Evolutionary conservation across 1,284 basidiomycete genomes (phyloP), one percentile per base, ranked within the genome.

Genomic region (Moesziomyces sp.): DNA sequence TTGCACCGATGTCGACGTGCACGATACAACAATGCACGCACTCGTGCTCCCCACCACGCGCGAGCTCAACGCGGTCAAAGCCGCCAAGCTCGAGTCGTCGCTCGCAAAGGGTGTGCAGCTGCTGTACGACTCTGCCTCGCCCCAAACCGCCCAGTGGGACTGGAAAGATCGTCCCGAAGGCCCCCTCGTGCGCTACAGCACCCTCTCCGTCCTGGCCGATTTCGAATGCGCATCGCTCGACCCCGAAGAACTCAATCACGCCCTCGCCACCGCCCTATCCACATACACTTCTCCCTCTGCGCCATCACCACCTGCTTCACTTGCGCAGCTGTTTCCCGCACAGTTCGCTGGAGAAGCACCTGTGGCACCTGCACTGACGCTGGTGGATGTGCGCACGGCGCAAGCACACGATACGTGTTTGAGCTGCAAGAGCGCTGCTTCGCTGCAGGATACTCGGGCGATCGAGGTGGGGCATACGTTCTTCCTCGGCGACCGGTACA

Each of bases 391-490:
- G 10, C 62, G 71, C 30, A 56, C 40, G 11, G 74, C 77, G 2
- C 46, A 62, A 21, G 49, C 49, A 21, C 70, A 75, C 21, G 83
- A 85, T 52, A 47, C 49, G 0, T 80, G 78, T 35, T 46, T 67
- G 0, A 46, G 54, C 9, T 85, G 85, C 55, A 72, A 18, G 68
- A 68, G 50, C 9, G 42, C 18, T 6, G 9, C 16, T 3, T 66
- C 74, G 7, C 71, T 85, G 2, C 18, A 49, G 0, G 61, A 73
- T 35, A 77, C 58, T 18, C 64, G 67, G 16, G 79, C 84, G 1
- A 84, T 85, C 59, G 85, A 85, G 54, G 74, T 85, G 2, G 85
- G 78, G 0, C 85, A 85, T 50, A 85, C 85, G 0, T 85, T 85
- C 55, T 69, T 80, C 38, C 80, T 85, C 4, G 85, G 84, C 7